These are phyloP conservation scores for Xylariaceae sp. DNA, from an alignment of 2,329 filamentous ascomycete species.

Conservation along the genomic window DNA sequence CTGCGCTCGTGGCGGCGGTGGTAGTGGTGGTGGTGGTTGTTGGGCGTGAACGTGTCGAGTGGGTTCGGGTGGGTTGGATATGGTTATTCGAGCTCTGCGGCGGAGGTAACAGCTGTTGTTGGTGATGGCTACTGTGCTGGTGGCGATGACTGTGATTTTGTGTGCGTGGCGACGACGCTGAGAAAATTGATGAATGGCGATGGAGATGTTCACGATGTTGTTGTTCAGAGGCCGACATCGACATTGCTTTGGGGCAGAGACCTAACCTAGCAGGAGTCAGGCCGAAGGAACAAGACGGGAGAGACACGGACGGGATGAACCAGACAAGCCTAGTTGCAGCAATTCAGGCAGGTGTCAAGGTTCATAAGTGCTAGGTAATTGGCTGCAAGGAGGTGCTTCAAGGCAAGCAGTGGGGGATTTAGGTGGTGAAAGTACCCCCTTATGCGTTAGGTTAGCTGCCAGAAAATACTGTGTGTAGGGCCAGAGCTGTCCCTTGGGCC, in stretches of 20 bases:
- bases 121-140: slow-evolving; percentile 3
- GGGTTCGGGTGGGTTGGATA: slow-evolving; percentile 29
- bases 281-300: background rate
- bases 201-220: slow-evolving; percentile 26
- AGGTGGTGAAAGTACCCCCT: no score
- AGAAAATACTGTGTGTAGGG: no score
- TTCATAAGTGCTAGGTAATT: background rate
- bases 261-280: slow-evolving; percentile 14
- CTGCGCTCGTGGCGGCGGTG: slow-evolving; percentile 2
- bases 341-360: slow-evolving; percentile 15
- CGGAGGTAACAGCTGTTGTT: no score
- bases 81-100: slow-evolving; percentile 9
- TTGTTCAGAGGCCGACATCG: slow-evolving; percentile 24
- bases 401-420: no score
- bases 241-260: slow-evolving; percentile 27
- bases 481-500: no score
- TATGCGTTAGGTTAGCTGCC: no score
- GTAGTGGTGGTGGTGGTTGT: slow-evolving; percentile 22
- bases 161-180: slow-evolving; percentile 20
- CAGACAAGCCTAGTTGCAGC: slow-evolving; percentile 8
- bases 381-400: no score
- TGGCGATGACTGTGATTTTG: slow-evolving; percentile 26
- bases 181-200: slow-evolving; percentile 18
- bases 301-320: background rate
- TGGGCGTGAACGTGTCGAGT: slow-evolving; percentile 35